Conservation (phyloP, 2,329 filamentous ascomycete species). For the Colletotrichum sp. region DNA sequence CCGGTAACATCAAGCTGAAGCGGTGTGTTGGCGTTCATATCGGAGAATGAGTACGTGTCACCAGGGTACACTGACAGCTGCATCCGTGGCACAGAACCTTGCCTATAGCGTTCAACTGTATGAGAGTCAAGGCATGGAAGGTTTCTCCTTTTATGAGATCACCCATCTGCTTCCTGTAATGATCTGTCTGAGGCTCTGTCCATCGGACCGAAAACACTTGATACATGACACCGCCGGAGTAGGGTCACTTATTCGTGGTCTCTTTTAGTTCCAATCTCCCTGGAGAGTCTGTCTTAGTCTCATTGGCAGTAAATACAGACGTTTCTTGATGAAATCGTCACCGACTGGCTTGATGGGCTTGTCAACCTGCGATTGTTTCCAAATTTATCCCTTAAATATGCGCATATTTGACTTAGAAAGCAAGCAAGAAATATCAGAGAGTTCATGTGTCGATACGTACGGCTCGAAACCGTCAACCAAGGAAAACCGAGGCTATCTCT, state of each 20-base stretch:
- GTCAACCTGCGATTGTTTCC: too few relatives aligned
- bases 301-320: too few relatives aligned
- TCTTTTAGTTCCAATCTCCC: neutral
- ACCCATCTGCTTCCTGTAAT: neutral
- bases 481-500: neutral
- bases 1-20: neutral
- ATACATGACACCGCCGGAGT: neutral
- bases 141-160: fast-evolving
- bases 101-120: neutral
- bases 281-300: neutral
- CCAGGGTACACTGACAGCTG: neutral
- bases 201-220: neutral
- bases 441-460: neutral
- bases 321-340: too few relatives aligned
- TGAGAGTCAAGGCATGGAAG: neutral
- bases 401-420: too few relatives aligned
- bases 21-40: neutral
- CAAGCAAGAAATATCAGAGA: too few relatives aligned
- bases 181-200: neutral
- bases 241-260: neutral
- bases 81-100: neutral
- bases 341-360: too few relatives aligned
- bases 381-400: too few relatives aligned
- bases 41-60: neutral
- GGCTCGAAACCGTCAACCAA: neutral